These are phyloP conservation scores for Grigorovia transvaalensis DNA, from an alignment of 805 yeast genomes.

Conservation along the genomic window DNA sequence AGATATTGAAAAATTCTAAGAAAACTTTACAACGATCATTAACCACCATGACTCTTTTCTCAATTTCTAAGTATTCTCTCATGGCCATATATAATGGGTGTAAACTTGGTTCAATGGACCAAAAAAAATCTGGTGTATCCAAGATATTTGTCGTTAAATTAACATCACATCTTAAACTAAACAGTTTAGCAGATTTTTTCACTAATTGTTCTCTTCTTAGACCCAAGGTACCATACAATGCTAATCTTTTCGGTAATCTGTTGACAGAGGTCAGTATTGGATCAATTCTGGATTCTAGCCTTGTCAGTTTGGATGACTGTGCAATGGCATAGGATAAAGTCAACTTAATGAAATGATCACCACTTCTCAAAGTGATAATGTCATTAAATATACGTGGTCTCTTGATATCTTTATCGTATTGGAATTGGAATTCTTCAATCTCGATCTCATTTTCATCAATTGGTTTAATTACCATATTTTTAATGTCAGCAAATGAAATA, in stretches of 20 bases:
- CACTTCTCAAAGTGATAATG: slow-evolving; percentile 80
- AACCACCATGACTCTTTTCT: slow-evolving; percentile 84
- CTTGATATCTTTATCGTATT: slow-evolving; percentile 44
- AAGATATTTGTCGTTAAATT: slow-evolving; percentile 81
- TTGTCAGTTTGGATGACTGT: slow-evolving; percentile 82
- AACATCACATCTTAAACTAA: slow-evolving; percentile 86
- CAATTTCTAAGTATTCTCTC: slow-evolving; percentile 87
- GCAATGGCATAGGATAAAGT: slow-evolving; percentile 96
- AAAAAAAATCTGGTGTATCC: slow-evolving; percentile 93
- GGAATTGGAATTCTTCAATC: slow-evolving; percentile 58
- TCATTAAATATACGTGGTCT: slow-evolving; percentile 81
- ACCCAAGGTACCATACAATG: slow-evolving; percentile 81
- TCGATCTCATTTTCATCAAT: slow-evolving; percentile 83
- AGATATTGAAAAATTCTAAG: slow-evolving; percentile 82
- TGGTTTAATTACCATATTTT: slow-evolving; percentile 56
- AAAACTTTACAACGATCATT: slow-evolving; percentile 92
- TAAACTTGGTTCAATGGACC: slow-evolving; percentile 92
- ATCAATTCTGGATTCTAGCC: slow-evolving; percentile 88
- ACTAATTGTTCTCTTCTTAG: slow-evolving; percentile 73
- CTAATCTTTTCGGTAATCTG: slow-evolving; percentile 80
- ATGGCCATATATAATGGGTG: slow-evolving; percentile 87
- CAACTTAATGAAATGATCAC: slow-evolving; percentile 84
- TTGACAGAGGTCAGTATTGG: slow-evolving; percentile 73
- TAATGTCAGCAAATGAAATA: slow-evolving; percentile 45
- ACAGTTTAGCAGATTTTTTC: slow-evolving; percentile 81